Percentiles rank a stretch among this genome's conserved stretches.
These are phyloP conservation scores for Coemansia sp. DNA, from an alignment of 192 early-diverging fungal species.

Conservation along the genomic window DNA sequence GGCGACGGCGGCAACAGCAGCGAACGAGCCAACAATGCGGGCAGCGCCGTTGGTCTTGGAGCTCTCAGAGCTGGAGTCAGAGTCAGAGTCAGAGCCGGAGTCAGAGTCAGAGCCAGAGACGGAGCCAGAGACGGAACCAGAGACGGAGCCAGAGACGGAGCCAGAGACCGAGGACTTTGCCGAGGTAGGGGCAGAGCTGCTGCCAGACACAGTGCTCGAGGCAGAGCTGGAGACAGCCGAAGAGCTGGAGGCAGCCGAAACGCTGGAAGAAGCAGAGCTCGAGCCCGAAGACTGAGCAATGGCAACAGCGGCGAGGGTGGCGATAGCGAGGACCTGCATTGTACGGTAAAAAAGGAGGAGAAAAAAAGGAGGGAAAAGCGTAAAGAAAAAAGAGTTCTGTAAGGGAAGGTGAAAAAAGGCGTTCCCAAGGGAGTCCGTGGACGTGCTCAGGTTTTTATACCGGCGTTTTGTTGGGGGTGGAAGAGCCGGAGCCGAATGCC, in stretches of 20 bases:
- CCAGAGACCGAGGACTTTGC: background rate
- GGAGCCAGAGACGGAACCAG: background rate
- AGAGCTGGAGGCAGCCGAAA: background rate
- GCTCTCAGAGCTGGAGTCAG: background rate
- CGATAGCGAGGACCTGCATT: constrained; percentile 46
- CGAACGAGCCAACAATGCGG: constrained; percentile 35
- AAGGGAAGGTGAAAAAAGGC: background rate
- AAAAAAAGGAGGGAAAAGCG: background rate
- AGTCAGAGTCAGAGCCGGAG: background rate
- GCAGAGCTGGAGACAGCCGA: background rate
- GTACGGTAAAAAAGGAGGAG: background rate
- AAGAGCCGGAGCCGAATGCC: background rate
- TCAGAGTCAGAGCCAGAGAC: constrained; percentile 10
- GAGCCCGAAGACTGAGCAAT: constrained; percentile 23
- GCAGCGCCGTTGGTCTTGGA: constrained; percentile 38
- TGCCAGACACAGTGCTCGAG: background rate
- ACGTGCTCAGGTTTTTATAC: background rate
- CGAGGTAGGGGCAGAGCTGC: too few relatives aligned
- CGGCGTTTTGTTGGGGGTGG: background rate
- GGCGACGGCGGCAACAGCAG: constrained; percentile 40
- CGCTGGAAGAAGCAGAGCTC: background rate
- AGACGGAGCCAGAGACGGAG: background rate
- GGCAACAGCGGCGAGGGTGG: constrained; percentile 39
- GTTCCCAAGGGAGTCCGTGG: background rate
- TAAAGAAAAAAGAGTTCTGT: constrained; percentile 8